Evolutionary conservation across 345 rosid genomes (phyloP).

Genomic region (Carallia brachiata): DNA sequence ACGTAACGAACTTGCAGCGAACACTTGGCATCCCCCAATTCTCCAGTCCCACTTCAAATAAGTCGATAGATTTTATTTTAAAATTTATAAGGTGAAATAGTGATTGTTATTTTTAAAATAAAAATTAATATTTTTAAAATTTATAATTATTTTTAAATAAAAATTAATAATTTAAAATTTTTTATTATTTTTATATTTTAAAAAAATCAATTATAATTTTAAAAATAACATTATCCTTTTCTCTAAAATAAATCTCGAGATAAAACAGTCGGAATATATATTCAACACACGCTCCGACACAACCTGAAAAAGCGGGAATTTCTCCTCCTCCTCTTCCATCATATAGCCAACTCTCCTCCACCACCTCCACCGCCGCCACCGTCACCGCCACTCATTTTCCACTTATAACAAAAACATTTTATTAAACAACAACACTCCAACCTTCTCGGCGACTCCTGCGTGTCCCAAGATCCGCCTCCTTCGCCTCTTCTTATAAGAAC

Average conservation of each 20-base stretch:
- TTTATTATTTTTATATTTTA: too few species aligned
- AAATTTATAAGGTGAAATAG: too few species aligned
- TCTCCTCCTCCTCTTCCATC: not conserved
- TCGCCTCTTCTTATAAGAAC: not conserved
- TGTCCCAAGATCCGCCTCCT: constrained; percentile 18
- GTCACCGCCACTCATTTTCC: constrained; percentile 6
- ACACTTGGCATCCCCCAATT: constrained; percentile 14
- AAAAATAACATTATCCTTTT: not conserved
- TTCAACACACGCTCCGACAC: not conserved
- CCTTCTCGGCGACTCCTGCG: not conserved
- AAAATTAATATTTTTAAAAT: too few species aligned
- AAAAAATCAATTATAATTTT: too few species aligned
- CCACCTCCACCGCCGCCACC: constrained; percentile 17
- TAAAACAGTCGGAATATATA: too few species aligned
- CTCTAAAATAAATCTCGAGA: not conserved
- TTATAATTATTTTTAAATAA: too few species aligned
- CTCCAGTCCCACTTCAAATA: not conserved
- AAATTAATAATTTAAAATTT: too few species aligned
- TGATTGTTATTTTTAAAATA: too few species aligned
- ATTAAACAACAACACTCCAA: not conserved
- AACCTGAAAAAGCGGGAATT: constrained; percentile 18
- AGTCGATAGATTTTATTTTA: too few species aligned
- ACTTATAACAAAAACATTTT: not conserved
- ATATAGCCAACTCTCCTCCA: not conserved
- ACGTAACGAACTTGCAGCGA: constrained; percentile 8